phyloP scores from a whole-genome alignment of 345 rosid genomes.

The Trapa bicornis region DNA sequence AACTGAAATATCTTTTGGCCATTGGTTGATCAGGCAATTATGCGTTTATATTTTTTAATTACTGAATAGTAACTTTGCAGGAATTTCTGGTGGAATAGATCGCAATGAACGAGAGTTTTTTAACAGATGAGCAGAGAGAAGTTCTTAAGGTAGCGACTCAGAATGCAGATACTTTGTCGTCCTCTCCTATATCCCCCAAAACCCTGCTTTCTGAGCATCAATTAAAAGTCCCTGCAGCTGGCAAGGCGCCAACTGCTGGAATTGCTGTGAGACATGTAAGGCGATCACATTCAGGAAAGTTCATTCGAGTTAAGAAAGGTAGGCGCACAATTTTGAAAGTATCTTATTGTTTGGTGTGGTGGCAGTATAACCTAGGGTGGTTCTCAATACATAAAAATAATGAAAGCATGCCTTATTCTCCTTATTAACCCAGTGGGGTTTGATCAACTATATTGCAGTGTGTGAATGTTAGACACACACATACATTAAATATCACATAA shows the following conservation, averaged over 20 bases:
- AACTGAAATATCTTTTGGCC: background rate
- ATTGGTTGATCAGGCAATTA: background rate
- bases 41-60: background rate
- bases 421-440: background rate
- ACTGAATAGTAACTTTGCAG: slow-evolving; percentile 11
- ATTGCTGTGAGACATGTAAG: slow-evolving; percentile 64
- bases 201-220: slow-evolving; percentile 52
- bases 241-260: slow-evolving; percentile 52
- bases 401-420: background rate
- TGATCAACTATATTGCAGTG: background rate
- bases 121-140: slow-evolving; percentile 80
- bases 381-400: background rate
- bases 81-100: slow-evolving; percentile 22
- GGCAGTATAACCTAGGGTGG: background rate
- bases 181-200: slow-evolving; percentile 71
- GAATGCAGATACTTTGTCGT: slow-evolving; percentile 43
- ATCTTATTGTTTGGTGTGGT: background rate
- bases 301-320: slow-evolving; percentile 79
- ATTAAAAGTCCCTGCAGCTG: slow-evolving; percentile 50
- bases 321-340: slow-evolving; percentile 7
- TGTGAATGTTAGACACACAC: background rate
- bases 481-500: background rate
- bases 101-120: slow-evolving; percentile 69
- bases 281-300: slow-evolving; percentile 79
- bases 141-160: slow-evolving; percentile 56